These are phyloP conservation scores for Isabelozyma heimii DNA, from an alignment of 805 yeast species.

Conservation along the genomic window DNA sequence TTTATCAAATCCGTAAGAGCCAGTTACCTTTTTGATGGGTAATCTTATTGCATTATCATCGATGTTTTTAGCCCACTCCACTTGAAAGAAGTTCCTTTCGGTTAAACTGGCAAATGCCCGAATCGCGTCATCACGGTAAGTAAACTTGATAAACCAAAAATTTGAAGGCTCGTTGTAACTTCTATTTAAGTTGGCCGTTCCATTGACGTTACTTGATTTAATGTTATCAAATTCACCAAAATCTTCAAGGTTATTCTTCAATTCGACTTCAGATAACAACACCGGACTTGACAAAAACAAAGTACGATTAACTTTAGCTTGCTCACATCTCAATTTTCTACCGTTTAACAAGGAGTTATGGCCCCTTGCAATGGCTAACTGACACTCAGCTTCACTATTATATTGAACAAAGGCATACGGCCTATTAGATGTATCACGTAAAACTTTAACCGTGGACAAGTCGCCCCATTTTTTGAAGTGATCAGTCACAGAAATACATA, in stretches of 20 bases:
- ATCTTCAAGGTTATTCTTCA: slow-evolving; percentile 38
- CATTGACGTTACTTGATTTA: slow-evolving; percentile 38
- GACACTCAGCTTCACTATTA: slow-evolving; percentile 65
- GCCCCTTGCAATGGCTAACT: slow-evolving; percentile 62
- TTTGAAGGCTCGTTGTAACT: slow-evolving; percentile 20
- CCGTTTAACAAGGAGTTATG: slow-evolving; percentile 71
- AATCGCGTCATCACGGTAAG: slow-evolving; percentile 83
- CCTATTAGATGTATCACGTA: slow-evolving; percentile 74
- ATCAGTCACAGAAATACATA: slow-evolving; percentile 63
- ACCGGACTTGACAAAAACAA: slow-evolving; percentile 50
- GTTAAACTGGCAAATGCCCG: slow-evolving; percentile 74
- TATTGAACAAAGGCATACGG: slow-evolving; percentile 95
- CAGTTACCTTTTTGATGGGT: slow-evolving; percentile 2
- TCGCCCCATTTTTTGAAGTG: slow-evolving; percentile 74
- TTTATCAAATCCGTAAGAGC: slow-evolving; percentile 47
- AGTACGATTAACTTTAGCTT: slow-evolving; percentile 89
- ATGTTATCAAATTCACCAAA: slow-evolving; percentile 80
- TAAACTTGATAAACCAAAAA: slow-evolving; percentile 76
- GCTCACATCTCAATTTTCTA: slow-evolving; percentile 79
- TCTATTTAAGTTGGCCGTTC: slow-evolving; percentile 14
- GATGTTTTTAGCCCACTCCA: slow-evolving; percentile 86
- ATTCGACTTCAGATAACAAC: slow-evolving; percentile 21
- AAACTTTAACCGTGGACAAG: slow-evolving; percentile 71
- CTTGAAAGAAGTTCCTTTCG: slow-evolving; percentile 51
- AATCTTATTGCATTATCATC: slow-evolving; percentile 36